Percentiles rank a stretch among this genome's conserved stretches.
phyloP scores from a whole-genome alignment of 1,139 yeast species.

The Nadsonia commutata region DNA sequence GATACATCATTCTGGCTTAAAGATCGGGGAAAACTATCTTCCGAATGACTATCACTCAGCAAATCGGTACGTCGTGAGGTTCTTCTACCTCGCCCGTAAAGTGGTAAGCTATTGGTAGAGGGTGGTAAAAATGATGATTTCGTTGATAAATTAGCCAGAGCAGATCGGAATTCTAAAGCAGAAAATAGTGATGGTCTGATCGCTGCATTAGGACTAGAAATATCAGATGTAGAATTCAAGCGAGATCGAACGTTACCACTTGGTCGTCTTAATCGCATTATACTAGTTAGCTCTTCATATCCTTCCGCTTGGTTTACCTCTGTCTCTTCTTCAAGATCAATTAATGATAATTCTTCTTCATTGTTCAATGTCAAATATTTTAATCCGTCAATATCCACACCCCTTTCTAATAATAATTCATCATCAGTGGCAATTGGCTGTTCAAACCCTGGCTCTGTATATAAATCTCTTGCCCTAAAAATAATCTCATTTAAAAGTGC shows the following conservation, averaged over 20 bases:
- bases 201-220: conserved; percentile 10
- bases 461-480: conserved; percentile 18
- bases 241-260: conserved; percentile 2
- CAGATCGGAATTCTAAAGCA: conserved; percentile 28
- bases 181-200: conserved; percentile 31
- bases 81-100: not conserved
- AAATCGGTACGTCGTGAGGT: not conserved
- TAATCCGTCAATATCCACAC: conserved; percentile 12
- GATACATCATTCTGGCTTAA: not conserved
- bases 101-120: not conserved
- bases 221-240: conserved; percentile 1
- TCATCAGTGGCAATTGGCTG: conserved; percentile 13
- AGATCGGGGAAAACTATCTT: not conserved
- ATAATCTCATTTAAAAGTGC: conserved; percentile 13
- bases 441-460: conserved; percentile 17
- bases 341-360: not conserved
- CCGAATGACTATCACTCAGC: not conserved
- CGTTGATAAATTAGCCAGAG: conserved; percentile 10
- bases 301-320: conserved; percentile 15
- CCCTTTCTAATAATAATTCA: conserved; percentile 9
- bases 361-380: conserved; percentile 4
- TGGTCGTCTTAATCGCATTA: conserved; percentile 16
- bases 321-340: conserved; percentile 5
- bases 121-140: not conserved
- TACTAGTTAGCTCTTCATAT: conserved; percentile 16